Conservation (phyloP, 2,329 filamentous ascomycete genomes). For the Arthrobotrys musiformis region DNA sequence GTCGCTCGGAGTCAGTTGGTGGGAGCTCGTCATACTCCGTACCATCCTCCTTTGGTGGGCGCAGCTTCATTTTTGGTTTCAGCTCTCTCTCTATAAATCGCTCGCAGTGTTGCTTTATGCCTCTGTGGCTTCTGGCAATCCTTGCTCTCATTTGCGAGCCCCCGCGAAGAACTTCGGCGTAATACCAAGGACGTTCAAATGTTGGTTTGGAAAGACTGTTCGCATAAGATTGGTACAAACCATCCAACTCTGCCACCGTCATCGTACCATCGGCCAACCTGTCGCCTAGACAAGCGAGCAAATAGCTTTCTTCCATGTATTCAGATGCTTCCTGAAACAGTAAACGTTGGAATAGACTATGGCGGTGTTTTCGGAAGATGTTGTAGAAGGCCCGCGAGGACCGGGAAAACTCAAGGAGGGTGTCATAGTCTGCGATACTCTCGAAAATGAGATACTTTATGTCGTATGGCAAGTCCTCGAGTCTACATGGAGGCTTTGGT, state of each 20-base stretch:
- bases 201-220: neutral
- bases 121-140: neutral
- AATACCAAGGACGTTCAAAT: constrained; percentile 10
- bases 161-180: neutral
- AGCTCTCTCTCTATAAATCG: neutral
- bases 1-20: constrained; percentile 8
- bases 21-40: neutral
- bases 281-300: constrained; percentile 3
- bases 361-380: constrained; percentile 11
- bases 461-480: constrained; percentile 18
- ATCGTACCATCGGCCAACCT: neutral
- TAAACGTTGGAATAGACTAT: neutral
- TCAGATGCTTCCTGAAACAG: constrained; percentile 23
- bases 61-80: neutral
- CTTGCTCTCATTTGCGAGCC: neutral
- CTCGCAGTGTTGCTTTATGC: constrained; percentile 1
- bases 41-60: neutral
- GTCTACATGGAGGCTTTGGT: neutral
- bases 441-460: constrained; percentile 15
- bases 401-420: neutral
- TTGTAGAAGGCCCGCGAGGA: constrained; percentile 12
- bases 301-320: constrained; percentile 16
- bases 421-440: constrained; percentile 10
- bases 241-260: neutral
- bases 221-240: neutral